A percentile compares a stretch with the other conserved stretches of the same genome.
Evolutionary conservation across 371 early-diverging fungal species (phyloP).

Genomic region (Mucor circinelloides): DNA sequence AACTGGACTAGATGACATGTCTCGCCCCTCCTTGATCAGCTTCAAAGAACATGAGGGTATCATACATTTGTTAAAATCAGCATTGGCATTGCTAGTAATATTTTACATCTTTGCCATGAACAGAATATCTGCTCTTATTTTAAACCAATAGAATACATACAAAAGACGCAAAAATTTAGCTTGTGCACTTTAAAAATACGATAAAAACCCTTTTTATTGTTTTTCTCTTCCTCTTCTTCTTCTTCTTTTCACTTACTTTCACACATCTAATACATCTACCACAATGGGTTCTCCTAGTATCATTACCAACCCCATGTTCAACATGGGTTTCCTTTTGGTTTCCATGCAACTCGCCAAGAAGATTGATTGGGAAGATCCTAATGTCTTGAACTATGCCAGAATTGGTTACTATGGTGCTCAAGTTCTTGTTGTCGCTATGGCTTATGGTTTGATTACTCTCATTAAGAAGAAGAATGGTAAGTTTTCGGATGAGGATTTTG

Average conservation of each 20-base stretch:
- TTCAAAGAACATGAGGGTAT: background rate
- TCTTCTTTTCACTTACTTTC: background rate
- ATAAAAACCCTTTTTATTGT: background rate
- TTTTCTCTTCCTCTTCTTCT: background rate
- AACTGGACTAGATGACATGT: background rate
- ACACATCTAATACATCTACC: background rate
- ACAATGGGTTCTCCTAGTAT: slow-evolving; percentile 52
- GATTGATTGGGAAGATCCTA: slow-evolving; percentile 69
- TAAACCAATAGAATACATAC: background rate
- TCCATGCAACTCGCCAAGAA: slow-evolving; percentile 75
- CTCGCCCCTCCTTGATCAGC: background rate
- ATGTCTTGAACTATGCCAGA: slow-evolving; percentile 63
- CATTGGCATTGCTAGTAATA: background rate
- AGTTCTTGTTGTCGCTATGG: slow-evolving; percentile 54
- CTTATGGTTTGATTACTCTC: slow-evolving; percentile 57
- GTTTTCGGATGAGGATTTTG: background rate
- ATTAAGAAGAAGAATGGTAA: slow-evolving; percentile 71
- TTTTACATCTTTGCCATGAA: background rate
- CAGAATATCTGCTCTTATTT: background rate
- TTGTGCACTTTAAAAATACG: background rate
- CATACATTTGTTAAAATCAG: background rate
- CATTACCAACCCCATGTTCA: slow-evolving; percentile 51
- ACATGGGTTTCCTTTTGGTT: slow-evolving; percentile 70
- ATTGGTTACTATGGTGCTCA: slow-evolving; percentile 71
- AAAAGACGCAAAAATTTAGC: background rate